Conservation (phyloP, 208 protist genomes). For the Wallacemonas sp. region DNA sequence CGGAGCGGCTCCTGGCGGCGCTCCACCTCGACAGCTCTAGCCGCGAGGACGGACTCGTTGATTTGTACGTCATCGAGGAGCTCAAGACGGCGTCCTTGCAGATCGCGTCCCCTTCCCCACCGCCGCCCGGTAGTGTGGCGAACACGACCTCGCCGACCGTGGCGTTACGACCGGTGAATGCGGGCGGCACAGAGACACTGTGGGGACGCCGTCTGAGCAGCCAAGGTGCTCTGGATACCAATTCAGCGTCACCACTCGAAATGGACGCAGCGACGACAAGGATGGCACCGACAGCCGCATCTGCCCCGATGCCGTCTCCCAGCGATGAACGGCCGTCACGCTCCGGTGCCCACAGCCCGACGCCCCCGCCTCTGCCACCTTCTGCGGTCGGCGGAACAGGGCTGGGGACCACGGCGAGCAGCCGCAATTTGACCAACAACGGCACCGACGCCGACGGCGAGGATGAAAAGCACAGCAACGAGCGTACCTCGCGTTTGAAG, state of each 20-base stretch:
- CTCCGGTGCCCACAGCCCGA: not conserved
- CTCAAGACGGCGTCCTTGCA: conserved; percentile 35
- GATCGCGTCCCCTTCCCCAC: not conserved
- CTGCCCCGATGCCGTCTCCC: not conserved
- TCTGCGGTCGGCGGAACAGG: not conserved
- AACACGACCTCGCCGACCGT: not conserved
- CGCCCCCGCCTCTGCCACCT: not conserved
- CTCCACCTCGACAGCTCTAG: conserved; percentile 42
- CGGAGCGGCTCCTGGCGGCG: conserved; percentile 29
- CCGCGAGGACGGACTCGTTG: conserved; percentile 54
- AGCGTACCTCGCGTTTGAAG: conserved; percentile 20
- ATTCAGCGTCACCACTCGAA: too few relatives aligned
- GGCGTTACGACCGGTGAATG: not conserved
- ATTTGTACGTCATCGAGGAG: conserved; percentile 55
- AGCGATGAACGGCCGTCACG: not conserved
- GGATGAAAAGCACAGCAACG: not conserved
- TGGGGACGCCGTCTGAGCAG: not conserved
- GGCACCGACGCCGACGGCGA: not conserved
- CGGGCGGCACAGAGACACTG: not conserved
- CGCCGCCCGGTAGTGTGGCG: not conserved
- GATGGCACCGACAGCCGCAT: too few relatives aligned
- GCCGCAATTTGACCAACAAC: not conserved
- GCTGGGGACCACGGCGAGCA: not conserved
- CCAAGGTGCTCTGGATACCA: too few relatives aligned
- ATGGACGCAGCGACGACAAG: too few relatives aligned